Base-by-base conservation (phyloP, 495 filamentous ascomycete species). In the Cercophora sp. region DNA sequence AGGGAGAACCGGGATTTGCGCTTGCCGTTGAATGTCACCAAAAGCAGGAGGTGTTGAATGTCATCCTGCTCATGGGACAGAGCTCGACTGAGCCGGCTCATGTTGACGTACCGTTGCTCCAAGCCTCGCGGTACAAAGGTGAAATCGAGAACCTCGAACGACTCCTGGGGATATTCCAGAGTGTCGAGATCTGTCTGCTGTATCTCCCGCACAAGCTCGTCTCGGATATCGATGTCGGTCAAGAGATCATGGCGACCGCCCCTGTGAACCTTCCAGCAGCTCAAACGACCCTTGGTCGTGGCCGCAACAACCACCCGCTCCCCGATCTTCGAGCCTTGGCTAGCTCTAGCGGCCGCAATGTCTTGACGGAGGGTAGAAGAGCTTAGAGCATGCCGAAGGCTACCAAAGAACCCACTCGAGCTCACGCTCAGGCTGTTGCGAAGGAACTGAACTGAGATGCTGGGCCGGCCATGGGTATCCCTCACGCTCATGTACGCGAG, bases 251-350 rank as follows among this genome's bases (percentile, higher is more conserved):
- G 72, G 32, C 76, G 86, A 23, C 91, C 91, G 29, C 87, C 85
- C 66, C 91, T 86, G 60, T 89, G 88, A 4, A 95, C 76, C 62
- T 88, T 85, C 93, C 93, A 98, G 9, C 84, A 78, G 51, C 93
- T 84, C 11, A 98, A 66, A 24, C 81, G 70, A 18, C 89, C 91
- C 35, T 82, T 81, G 4, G 82, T 76, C 9, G 89, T 91, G 24
- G 82, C 84, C 52, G 90, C 81, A 22, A 94, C 76, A 20, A 94
- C 78, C 58, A 91, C 85, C 61, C 91, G 83, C 68, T 97, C 90
- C 4, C 91, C 91, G 61, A 89, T 79, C 48, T 84, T 82, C 19
- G 75, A 73, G 16, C 85, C 84, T 31, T 70, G 74, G 24, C 85
- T 85, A 1, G 88, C 81, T 48, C 80, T 80, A 32, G 91, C 82